Base-by-base conservation (phyloP, 1,284 basidiomycete species). In the Tranzscheliella williamsii region DNA sequence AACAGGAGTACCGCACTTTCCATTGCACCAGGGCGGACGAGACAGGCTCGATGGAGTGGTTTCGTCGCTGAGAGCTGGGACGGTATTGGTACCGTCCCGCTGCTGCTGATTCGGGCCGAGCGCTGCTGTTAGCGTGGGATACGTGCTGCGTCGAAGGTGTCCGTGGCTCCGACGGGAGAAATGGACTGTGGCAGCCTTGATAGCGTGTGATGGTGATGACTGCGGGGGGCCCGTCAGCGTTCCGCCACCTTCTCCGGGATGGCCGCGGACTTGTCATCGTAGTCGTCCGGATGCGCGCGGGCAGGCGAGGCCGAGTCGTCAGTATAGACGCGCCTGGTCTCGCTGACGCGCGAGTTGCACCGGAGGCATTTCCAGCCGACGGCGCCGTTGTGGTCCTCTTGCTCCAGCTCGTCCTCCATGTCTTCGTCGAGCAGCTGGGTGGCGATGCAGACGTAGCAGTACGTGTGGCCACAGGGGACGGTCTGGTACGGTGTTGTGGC, bases 381-480 rank as follows among this genome's bases (percentile, higher is more conserved):
- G 4, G 38, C 22, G 21, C 58, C 62, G 8, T 32, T 16, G 2
- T 58, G 50, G 22, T 58, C 53, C 30, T 56, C 49, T 34, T 67
- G 53, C 44, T 63, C 55, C 34, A 75, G 27, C 39, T 73, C 72
- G 37, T 75, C 75, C 42, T 64, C 72, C 54, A 65, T 69, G 29
- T 67, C 57, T 24, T 77, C 73, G 24, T 56, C 52, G 7, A 76
- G 40, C 34, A 78, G 45, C 45, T 67, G 58, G 16, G 47, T 61
- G 4, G 70, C 54, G 21, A 77, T 63, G 50, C 75, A 78, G 24
- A 66, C 58, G 40, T 78, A 78, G 61, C 75, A 78, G 46, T 78
- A 78, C 11, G 27, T 22, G 17, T 69, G 53, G 1, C 53, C 43
- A 40, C 76, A 78, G 16, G 70, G 71, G n/a, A 65, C 36, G n/a